phyloP scores from a whole-genome alignment of 1,139 yeast species.

The Suhomyces terraborum region DNA sequence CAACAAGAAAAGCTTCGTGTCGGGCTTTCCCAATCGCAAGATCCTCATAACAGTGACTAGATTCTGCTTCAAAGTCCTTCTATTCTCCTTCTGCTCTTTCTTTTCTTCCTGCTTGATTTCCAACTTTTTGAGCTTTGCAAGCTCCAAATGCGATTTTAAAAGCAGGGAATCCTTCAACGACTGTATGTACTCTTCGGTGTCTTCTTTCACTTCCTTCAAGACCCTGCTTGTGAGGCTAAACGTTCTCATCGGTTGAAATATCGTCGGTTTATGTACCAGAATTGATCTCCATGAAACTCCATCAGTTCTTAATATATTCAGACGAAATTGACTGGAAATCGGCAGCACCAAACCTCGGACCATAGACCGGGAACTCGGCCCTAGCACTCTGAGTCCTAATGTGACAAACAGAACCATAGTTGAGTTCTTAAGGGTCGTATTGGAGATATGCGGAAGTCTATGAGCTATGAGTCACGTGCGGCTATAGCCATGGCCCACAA shows the following conservation, averaged over 20 bases:
- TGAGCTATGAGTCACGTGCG: slow-evolving; percentile 3
- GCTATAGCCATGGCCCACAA: not conserved
- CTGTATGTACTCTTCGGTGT: slow-evolving; percentile 12
- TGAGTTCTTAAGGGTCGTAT: not conserved
- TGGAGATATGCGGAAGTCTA: not conserved
- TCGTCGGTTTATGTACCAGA: not conserved
- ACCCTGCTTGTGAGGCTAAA: slow-evolving; percentile 3
- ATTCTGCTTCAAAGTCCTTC: slow-evolving; percentile 37
- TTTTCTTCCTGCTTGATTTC: slow-evolving; percentile 38
- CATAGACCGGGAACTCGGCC: slow-evolving; percentile 1
- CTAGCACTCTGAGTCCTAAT: slow-evolving; percentile 7
- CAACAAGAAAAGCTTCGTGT: slow-evolving; percentile 38
- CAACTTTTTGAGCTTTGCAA: slow-evolving; percentile 29
- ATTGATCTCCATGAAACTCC: not conserved
- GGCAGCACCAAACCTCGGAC: not conserved
- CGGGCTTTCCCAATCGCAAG: slow-evolving; percentile 44
- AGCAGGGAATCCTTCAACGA: slow-evolving; percentile 23
- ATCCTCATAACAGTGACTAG: slow-evolving; percentile 41
- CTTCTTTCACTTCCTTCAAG: slow-evolving; percentile 8
- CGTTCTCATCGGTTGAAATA: not conserved
- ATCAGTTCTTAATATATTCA: not conserved
- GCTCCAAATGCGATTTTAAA: slow-evolving; percentile 34
- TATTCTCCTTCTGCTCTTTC: slow-evolving; percentile 28
- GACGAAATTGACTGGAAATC: not conserved
- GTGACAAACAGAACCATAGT: slow-evolving; percentile 6